Percentiles rank a stretch among this genome's conserved stretches.
phyloP scores from a whole-genome alignment of 192 early-diverging fungal species.

The Coemansia sp. region DNA sequence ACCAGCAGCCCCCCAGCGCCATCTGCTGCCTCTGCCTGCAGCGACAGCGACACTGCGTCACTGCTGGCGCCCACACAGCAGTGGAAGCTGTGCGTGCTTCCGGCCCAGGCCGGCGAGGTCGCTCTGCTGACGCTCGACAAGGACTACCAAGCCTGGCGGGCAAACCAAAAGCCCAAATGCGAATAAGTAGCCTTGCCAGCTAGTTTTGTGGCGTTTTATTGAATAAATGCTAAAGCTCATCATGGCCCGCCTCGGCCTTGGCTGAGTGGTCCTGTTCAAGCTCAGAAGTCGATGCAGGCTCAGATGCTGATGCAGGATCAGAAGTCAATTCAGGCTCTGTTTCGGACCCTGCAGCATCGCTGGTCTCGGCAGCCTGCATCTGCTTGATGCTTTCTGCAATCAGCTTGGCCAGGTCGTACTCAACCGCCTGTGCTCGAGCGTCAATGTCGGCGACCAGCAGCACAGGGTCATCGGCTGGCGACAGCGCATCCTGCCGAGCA shows the following conservation, averaged over 20 bases:
- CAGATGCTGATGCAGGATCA: neutral
- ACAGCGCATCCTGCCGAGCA: slow-evolving; percentile 59
- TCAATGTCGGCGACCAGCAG: slow-evolving; percentile 60
- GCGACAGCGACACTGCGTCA: slow-evolving; percentile 5
- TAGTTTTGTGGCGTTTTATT: neutral
- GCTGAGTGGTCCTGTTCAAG: neutral
- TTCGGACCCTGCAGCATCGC: slow-evolving; percentile 21
- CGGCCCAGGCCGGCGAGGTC: slow-evolving; percentile 16
- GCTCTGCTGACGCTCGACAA: slow-evolving; percentile 36
- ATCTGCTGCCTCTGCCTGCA: slow-evolving; percentile 7
- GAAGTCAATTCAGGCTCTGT: slow-evolving; percentile 1
- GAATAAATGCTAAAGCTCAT: slow-evolving; percentile 22
- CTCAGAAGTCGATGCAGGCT: neutral
- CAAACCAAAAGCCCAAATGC: slow-evolving; percentile 8
- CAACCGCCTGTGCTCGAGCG: slow-evolving; percentile 49
- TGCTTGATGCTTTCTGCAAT: slow-evolving; percentile 62
- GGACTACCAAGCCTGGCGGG: slow-evolving; percentile 31
- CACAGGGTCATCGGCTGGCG: slow-evolving; percentile 61
- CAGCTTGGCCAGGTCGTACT: slow-evolving; percentile 55
- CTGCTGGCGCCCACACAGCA: slow-evolving; percentile 10
- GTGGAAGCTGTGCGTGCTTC: slow-evolving; percentile 46
- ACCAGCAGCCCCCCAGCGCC: neutral
- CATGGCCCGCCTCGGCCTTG: slow-evolving; percentile 14
- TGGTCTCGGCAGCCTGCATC: slow-evolving; percentile 27
- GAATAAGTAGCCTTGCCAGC: no score